Conservation (phyloP, 2,329 filamentous ascomycete genomes). For the Neofusicoccum parvum region DNA sequence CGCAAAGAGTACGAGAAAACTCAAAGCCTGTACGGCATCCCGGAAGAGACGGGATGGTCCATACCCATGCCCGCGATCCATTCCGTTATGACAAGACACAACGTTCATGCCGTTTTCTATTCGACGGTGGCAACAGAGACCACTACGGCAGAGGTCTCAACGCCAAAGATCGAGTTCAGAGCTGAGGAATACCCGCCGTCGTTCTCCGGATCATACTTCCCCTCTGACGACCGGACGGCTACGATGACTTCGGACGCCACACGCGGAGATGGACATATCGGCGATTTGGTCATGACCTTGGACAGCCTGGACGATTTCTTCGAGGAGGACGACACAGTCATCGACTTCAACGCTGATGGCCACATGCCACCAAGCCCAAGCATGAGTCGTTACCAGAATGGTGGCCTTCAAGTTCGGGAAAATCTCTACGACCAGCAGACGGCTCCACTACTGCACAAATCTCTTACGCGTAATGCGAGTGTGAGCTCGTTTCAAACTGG, state of each 20-base stretch:
- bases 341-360: constrained; percentile 35
- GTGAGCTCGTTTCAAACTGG: constrained; percentile 82
- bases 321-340: constrained; percentile 47
- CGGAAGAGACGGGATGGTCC: constrained; percentile 93
- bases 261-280: constrained; percentile 71
- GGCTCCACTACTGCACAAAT: constrained; percentile 84
- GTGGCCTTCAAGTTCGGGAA: constrained; percentile 68
- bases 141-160: constrained; percentile 63
- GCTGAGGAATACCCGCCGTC: constrained; percentile 73
- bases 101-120: constrained; percentile 95
- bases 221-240: constrained; percentile 70
- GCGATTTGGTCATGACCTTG: constrained; percentile 71
- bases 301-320: constrained; percentile 60
- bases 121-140: constrained; percentile 67
- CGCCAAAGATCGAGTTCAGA: constrained; percentile 90
- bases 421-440: constrained; percentile 93
- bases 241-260: constrained; percentile 92
- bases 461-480: constrained; percentile 70
- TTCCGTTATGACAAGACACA: constrained; percentile 80
- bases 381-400: constrained; percentile 30
- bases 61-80: constrained; percentile 91
- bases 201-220: constrained; percentile 65
- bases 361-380: constrained; percentile 37
- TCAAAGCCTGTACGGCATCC: constrained; percentile 93
- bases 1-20: constrained; percentile 94